These are phyloP conservation scores for Calonectria montana DNA, from an alignment of 2,329 filamentous ascomycete genomes.

Conservation along the genomic window DNA sequence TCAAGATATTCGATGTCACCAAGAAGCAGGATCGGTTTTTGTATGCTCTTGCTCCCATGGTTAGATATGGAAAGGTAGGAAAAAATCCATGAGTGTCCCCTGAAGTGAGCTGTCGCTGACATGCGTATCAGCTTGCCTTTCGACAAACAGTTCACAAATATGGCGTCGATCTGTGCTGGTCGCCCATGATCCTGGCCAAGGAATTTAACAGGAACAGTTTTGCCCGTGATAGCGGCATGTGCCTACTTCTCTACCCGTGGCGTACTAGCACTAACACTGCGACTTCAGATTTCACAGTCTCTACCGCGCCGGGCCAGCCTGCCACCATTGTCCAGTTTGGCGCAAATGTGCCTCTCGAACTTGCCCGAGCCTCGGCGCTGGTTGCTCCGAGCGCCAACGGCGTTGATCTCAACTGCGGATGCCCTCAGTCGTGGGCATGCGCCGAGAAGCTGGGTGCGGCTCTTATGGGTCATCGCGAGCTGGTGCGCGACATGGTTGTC, in stretches of 20 bases:
- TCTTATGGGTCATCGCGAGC: slow-evolving; percentile 73
- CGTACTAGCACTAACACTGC: background rate
- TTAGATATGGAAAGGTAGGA: slow-evolving; percentile 71
- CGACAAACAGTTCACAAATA: slow-evolving; percentile 74
- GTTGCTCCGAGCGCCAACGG: slow-evolving; percentile 72
- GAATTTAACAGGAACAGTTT: slow-evolving; percentile 73
- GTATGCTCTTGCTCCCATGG: slow-evolving; percentile 75
- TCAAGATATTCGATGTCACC: slow-evolving; percentile 69
- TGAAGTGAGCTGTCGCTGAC: slow-evolving; percentile 6
- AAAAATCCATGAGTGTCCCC: background rate
- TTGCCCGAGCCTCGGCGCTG: slow-evolving; percentile 71
- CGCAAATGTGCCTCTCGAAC: slow-evolving; percentile 69
- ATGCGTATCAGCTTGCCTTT: slow-evolving; percentile 68
- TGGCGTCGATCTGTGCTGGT: slow-evolving; percentile 75
- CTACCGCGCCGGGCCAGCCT: slow-evolving; percentile 62
- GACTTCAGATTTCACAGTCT: slow-evolving; percentile 68
- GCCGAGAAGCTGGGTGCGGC: slow-evolving; percentile 75
- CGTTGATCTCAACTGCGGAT: slow-evolving; percentile 79
- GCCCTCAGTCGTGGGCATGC: slow-evolving; percentile 79
- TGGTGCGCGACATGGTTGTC: slow-evolving; percentile 74
- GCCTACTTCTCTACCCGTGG: too few species aligned
- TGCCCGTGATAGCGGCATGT: slow-evolving; percentile 69
- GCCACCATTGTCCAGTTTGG: slow-evolving; percentile 77
- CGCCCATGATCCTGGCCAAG: slow-evolving; percentile 78
- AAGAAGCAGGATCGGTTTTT: slow-evolving; percentile 64